phyloP scores from a whole-genome alignment of 768 basidiomycete species.

The Aureoboletus auriporus region DNA sequence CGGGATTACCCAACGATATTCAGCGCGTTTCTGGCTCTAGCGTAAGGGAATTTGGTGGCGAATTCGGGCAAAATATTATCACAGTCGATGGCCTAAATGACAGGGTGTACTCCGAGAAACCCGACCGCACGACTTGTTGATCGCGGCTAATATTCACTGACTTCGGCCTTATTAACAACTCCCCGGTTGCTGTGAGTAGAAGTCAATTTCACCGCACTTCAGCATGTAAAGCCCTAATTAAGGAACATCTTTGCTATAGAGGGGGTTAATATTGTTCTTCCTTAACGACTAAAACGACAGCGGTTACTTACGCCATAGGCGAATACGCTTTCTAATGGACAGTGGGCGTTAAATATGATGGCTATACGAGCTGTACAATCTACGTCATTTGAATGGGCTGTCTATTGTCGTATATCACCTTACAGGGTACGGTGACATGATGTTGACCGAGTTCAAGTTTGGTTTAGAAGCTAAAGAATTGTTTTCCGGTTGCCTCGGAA shows the following conservation, averaged over 20 bases:
- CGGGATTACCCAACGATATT: slow-evolving; percentile 96
- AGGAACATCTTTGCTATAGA: slow-evolving; percentile 81
- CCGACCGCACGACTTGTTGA: slow-evolving; percentile 63
- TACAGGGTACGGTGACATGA: slow-evolving; percentile 77
- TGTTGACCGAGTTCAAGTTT: slow-evolving; percentile 95
- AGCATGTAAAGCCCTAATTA: slow-evolving; percentile 76
- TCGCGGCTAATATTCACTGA: slow-evolving; percentile 77
- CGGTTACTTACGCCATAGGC: slow-evolving; percentile 74
- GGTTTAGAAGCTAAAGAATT: slow-evolving; percentile 84
- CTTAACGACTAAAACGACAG: slow-evolving; percentile 93
- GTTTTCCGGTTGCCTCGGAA: slow-evolving; percentile 67
- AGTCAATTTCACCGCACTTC: slow-evolving; percentile 76
- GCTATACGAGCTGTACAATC: slow-evolving; percentile 87
- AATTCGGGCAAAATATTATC: slow-evolving; percentile 81
- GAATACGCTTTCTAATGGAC: slow-evolving; percentile 76
- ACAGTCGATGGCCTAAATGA: slow-evolving; percentile 64
- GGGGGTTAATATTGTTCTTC: slow-evolving; percentile 76
- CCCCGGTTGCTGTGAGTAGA: slow-evolving; percentile 87
- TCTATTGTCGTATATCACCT: slow-evolving; percentile 46
- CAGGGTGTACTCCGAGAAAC: slow-evolving; percentile 80
- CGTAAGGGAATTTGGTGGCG: slow-evolving; percentile 71
- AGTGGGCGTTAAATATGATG: slow-evolving; percentile 77
- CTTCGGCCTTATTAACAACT: slow-evolving; percentile 70
- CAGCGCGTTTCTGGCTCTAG: slow-evolving; percentile 72
- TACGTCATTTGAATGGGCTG: slow-evolving; percentile 22